Evolutionary conservation across 2,329 filamentous ascomycete species (phyloP).

Genomic region (Colletotrichum acutatum): DNA sequence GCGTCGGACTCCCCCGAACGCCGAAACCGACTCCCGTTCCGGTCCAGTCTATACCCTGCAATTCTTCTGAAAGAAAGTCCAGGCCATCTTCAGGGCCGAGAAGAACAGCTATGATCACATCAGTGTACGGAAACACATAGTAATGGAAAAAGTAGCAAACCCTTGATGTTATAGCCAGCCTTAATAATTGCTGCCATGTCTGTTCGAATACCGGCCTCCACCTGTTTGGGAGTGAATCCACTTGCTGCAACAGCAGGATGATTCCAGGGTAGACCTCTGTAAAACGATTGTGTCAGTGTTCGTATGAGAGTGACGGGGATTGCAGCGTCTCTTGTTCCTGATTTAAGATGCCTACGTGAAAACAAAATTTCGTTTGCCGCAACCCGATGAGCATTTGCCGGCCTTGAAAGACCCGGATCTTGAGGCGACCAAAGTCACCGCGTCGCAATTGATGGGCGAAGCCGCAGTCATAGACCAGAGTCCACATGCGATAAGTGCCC

Average conservation of each 20-base stretch:
- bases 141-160: neutral
- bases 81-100: conserved; percentile 21
- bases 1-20: conserved; percentile 21
- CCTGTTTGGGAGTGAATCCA: conserved; percentile 26
- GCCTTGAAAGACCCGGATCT: neutral
- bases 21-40: conserved; percentile 29
- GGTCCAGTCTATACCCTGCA: conserved; percentile 23
- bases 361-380: conserved; percentile 16
- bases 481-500: neutral
- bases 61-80: neutral
- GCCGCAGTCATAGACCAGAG: neutral
- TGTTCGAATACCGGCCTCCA: conserved; percentile 23
- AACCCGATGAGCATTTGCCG: neutral
- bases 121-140: neutral
- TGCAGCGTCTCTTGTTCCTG: too few species aligned
- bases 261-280: conserved; percentile 28
- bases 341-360: conserved; percentile 12
- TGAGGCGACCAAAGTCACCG: neutral
- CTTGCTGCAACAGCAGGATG: conserved; percentile 20
- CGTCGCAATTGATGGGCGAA: neutral
- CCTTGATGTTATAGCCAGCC: conserved; percentile 32
- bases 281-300: neutral
- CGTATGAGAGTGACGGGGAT: too few species aligned
- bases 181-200: conserved; percentile 23
- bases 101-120: conserved; percentile 6